Conservation (phyloP, 495 filamentous ascomycete species). For the Sporormia fimetaria region DNA sequence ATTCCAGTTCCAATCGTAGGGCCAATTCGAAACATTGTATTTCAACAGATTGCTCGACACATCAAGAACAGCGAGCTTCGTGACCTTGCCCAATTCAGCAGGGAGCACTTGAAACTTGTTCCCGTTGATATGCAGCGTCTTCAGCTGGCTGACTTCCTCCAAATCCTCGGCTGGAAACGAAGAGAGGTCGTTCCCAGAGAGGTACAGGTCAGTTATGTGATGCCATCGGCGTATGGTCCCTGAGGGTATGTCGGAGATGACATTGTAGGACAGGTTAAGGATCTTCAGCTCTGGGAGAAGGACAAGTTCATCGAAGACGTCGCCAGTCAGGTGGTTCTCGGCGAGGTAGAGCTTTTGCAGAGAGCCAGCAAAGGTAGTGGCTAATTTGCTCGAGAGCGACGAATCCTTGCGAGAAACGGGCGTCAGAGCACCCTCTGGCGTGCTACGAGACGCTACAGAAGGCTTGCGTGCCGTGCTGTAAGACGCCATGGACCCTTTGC, state of each 20-base stretch:
- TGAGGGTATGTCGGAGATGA: constrained; percentile 80
- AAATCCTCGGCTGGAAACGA: constrained; percentile 88
- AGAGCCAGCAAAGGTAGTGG: constrained; percentile 75
- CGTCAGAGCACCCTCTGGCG: constrained; percentile 49
- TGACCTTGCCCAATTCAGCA: constrained; percentile 87
- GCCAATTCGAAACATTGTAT: constrained; percentile 98
- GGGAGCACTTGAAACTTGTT: constrained; percentile 97
- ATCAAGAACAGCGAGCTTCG: constrained; percentile 80
- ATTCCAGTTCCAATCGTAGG: constrained; percentile 99
- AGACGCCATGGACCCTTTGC: constrained; percentile 74
- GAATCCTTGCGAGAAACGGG: constrained; percentile 75
- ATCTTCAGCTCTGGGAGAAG: constrained; percentile 74
- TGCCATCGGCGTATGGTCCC: constrained; percentile 79
- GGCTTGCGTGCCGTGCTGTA: constrained; percentile 69
- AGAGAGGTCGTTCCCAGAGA: constrained; percentile 90
- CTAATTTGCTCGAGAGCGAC: constrained; percentile 57
- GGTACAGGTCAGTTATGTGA: constrained; percentile 77
- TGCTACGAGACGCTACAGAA: constrained; percentile 59
- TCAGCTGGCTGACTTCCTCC: constrained; percentile 73
- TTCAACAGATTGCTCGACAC: constrained; percentile 94
- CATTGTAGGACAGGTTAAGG: constrained; percentile 91
- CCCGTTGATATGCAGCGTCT: constrained; percentile 86
- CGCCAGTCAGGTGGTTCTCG: constrained; percentile 86
- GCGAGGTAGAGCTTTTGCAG: constrained; percentile 76
- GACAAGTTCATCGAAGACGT: constrained; percentile 82